Evolutionary conservation across 495 filamentous ascomycete genomes (phyloP), one percentile per base, ranked within the genome.

Genomic region (Halenospora varia): DNA sequence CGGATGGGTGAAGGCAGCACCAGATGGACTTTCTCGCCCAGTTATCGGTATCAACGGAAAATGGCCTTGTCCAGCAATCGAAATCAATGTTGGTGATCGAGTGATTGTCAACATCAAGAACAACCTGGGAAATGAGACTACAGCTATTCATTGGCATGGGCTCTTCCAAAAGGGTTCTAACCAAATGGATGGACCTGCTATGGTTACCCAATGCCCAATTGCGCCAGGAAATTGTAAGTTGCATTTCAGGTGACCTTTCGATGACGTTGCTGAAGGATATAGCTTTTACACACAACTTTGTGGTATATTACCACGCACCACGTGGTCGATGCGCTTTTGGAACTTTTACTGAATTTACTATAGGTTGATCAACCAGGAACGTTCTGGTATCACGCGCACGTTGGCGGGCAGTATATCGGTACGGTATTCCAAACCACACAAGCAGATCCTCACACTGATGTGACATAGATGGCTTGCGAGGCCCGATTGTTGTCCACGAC

Each of bases 1-100:
- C 45, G 82, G 79, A 0, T 92, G 88, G 88, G 83, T 90, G 1
- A 82, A 72, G 54, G 82, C 82, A 2, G 80, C 77, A 55, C 89
- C 89, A 1, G 88, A 92, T 71, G 87, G 85, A 2, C 79, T 78
- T 15, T 75, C 80, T 0, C 77, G 91, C 9, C 80, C 83, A n/a
- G 81, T 87, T 18, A 87, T 94, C 61, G 86, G 87, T 29, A 88
- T 94, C 71, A 93, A 94, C 68, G 78, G 78, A 10, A 70, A 83
- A 60, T 93, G 87, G 87, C 89, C 89, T 13, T 75, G 85, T 44
- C 89, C 88, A 6, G 63, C 71, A 9, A 82, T 92, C 35, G 78
- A 89, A 57, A 85, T 85, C 41, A 78, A 80, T 55, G 76, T 85
- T 53, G 87, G 87, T 19, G 88, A 92, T 60, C 78, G 75, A 25